Conservation (phyloP, 495 filamentous ascomycete genomes). For the Penicillium arizonense region DNA sequence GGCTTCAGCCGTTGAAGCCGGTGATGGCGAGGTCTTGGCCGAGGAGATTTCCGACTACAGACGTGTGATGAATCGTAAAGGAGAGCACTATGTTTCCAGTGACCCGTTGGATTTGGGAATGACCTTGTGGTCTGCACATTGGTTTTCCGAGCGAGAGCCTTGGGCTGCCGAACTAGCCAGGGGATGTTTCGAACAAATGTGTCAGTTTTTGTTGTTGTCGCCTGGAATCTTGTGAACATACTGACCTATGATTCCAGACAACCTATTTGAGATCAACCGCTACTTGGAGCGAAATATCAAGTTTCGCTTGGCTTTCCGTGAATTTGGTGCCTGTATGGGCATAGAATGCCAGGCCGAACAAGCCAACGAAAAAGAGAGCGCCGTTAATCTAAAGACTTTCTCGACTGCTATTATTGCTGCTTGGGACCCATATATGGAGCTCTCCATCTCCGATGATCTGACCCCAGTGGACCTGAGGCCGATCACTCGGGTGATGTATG, state of each 20-base stretch:
- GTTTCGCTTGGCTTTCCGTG: constrained; percentile 58
- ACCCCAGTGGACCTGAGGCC: constrained; percentile 52
- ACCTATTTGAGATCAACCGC: constrained; percentile 40
- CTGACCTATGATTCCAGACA: constrained; percentile 22
- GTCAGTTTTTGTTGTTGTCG: constrained; percentile 18
- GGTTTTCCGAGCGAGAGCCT: constrained; percentile 47
- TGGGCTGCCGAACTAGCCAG: constrained; percentile 51
- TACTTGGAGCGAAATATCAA: constrained; percentile 40
- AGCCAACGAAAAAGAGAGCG: constrained; percentile 37
- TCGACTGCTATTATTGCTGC: constrained; percentile 47
- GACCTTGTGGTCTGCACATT: constrained; percentile 63
- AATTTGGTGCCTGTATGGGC: constrained; percentile 61
- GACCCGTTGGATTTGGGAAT: constrained; percentile 65
- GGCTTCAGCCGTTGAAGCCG: constrained; percentile 32
- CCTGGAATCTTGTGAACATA: not conserved
- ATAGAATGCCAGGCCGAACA: constrained; percentile 49
- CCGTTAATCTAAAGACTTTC: constrained; percentile 36
- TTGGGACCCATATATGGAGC: constrained; percentile 52
- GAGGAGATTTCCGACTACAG: constrained; percentile 59
- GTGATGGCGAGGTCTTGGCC: constrained; percentile 31
- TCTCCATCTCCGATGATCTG: constrained; percentile 23
- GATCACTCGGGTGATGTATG: constrained; percentile 67
- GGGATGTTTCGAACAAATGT: constrained; percentile 46
- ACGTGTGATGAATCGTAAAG: constrained; percentile 51
- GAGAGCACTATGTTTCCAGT: constrained; percentile 46